These are phyloP conservation scores for Colletotrichum australisinense DNA, from an alignment of 2,329 filamentous ascomycete species.

Conservation along the genomic window DNA sequence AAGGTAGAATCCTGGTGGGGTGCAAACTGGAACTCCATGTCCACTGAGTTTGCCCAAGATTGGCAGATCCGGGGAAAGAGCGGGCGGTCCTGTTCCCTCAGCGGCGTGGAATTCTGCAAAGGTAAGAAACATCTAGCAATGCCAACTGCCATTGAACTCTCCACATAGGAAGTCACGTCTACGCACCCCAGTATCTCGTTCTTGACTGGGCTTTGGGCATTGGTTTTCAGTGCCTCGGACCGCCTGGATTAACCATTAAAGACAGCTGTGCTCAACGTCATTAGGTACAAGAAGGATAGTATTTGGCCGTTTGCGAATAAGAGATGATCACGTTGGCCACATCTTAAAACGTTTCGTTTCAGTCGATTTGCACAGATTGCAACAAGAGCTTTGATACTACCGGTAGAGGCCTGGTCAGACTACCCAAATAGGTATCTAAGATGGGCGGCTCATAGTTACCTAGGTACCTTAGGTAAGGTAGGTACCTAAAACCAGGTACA, in stretches of 20 bases:
- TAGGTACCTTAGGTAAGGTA: too few species aligned
- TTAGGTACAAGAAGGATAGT: not conserved
- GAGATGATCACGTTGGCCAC: not conserved
- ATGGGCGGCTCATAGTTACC: too few species aligned
- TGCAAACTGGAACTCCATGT: not conserved
- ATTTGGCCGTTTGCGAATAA: not conserved
- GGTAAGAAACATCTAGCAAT: not conserved
- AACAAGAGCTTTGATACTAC: not conserved
- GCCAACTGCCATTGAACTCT: not conserved
- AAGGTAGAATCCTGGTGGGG: too few species aligned
- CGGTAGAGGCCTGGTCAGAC: too few species aligned
- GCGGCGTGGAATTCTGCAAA: not conserved
- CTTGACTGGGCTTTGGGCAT: not conserved
- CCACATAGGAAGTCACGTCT: not conserved
- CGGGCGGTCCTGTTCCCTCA: not conserved
- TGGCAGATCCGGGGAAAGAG: constrained; percentile 6
- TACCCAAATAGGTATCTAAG: too few species aligned
- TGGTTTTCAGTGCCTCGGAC: not conserved
- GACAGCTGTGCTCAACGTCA: not conserved
- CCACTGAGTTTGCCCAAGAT: not conserved
- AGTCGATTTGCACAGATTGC: not conserved
- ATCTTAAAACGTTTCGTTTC: not conserved
- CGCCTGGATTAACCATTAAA: not conserved
- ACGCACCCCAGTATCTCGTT: too few species aligned
- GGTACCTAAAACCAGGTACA: not conserved